Evolutionary conservation across 164 flowering plant species (phyloP).

Genomic region (Vitis rupestris): DNA sequence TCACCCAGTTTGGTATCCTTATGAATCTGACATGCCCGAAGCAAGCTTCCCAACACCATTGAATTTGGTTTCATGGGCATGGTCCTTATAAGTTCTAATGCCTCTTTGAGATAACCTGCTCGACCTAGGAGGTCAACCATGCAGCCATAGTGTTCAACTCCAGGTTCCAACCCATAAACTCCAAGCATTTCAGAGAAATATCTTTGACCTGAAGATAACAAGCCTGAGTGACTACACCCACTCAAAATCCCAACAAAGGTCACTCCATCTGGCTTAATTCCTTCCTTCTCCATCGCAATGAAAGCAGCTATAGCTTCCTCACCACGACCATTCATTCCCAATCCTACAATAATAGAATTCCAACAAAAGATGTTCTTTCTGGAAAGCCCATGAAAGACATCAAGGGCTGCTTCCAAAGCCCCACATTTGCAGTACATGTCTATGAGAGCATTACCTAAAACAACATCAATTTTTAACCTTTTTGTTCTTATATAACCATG

Average conservation of each 20-base stretch:
- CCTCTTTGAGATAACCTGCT: conserved; percentile 33
- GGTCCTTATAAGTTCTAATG: conserved; percentile 26
- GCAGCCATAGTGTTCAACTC: conserved; percentile 48
- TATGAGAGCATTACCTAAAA: conserved; percentile 39
- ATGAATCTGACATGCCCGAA: conserved; percentile 34
- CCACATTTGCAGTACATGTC: conserved; percentile 52
- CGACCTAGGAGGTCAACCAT: conserved; percentile 47
- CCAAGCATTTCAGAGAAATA: conserved; percentile 31
- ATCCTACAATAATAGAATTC: conserved; percentile 39
- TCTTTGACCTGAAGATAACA: conserved; percentile 28
- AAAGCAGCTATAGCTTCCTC: conserved; percentile 37
- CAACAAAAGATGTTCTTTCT: conserved; percentile 37
- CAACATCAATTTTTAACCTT: conserved; percentile 26
- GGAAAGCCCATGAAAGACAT: conserved; percentile 30
- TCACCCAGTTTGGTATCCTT: conserved; percentile 29
- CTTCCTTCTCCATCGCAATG: conserved; percentile 25
- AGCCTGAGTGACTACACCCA: conserved; percentile 46
- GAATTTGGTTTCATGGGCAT: conserved; percentile 39
- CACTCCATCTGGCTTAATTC: conserved; percentile 34
- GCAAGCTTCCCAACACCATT: conserved; percentile 33
- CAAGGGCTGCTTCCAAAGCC: conserved; percentile 28
- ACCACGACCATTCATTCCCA: conserved; percentile 45
- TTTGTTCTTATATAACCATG: conserved; percentile 32
- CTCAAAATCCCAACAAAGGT: conserved; percentile 43
- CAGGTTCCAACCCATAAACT: conserved; percentile 32